Evolutionary conservation across 495 filamentous ascomycete genomes (phyloP), one percentile per base, ranked within the genome.

Genomic region (Trichoderma virens): DNA sequence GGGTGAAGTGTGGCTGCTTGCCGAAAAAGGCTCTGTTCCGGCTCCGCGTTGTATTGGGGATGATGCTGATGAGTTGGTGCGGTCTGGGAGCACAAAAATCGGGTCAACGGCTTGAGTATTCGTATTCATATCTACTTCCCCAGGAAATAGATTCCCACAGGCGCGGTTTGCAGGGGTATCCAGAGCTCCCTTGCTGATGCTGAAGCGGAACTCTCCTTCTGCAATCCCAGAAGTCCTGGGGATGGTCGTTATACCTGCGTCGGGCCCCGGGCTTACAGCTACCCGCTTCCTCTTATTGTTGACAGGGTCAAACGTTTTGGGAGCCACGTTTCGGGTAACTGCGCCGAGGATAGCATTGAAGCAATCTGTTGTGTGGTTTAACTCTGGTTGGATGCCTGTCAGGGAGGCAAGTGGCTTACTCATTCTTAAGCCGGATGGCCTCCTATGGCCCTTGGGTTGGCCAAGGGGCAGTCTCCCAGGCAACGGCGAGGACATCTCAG

Each of bases 381-480:
- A 13, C 27, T 62, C 35, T 30, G 27, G 61, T 16, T 28, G 38
- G 38, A 56, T 2, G 6, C 51, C 51, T 47, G 61, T 39, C n/a
- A 41, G 8, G 14, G 38, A 30, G 34, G 35, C 64, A 59, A 25
- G 62, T 30, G 59, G 34, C 64, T 63, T 62, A 23, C 28, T 39
- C 32, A 62, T 41, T 30, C 35, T 38, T n/a, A 62, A 66, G 35
- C 39, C 25, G 14, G 61, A 6, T 23, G 61, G 61, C 20, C 34
- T 20, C 61, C 18, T 38, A 14, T 61, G 67, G 34, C 71, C 72
- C 1, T 68, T 60, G 0, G 73, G 73, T 1, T 66, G 68, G 9
- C 66, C 69, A 3, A 78, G 67, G 6, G 75, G 75, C 9, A 77
- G 66, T 16, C 71, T 69, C 2, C 74, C 71, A 1, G 76, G 78